Percentiles rank a stretch among this genome's conserved stretches.
Conservation (phyloP, 306 rosid species). For the Acacia melanoxylon region DNA sequence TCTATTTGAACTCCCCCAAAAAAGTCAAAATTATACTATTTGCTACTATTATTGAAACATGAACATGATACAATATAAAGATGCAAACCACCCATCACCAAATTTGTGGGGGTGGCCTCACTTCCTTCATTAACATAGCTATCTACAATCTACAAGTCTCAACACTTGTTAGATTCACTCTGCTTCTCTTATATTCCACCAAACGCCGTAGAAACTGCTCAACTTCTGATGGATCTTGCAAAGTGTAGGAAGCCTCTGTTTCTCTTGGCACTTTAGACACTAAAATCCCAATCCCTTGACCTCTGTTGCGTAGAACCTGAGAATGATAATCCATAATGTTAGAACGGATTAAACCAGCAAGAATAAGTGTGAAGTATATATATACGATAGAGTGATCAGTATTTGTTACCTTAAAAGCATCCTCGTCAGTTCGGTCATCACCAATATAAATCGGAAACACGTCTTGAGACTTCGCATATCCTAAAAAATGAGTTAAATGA, state of each 20-base stretch:
- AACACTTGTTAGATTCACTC: constrained; percentile 26
- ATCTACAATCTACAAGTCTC: constrained; percentile 33
- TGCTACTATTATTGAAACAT: background rate
- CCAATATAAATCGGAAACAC: constrained; percentile 88
- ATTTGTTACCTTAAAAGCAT: constrained; percentile 81
- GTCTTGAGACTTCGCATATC: constrained; percentile 65
- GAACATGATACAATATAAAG: background rate
- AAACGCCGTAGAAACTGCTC: constrained; percentile 74
- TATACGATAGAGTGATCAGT: background rate
- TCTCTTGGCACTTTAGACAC: constrained; percentile 84
- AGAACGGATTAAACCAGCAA: background rate
- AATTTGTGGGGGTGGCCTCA: background rate
- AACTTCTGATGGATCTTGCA: constrained; percentile 94
- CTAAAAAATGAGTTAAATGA: constrained; percentile 28
- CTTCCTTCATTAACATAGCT: background rate
- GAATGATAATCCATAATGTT: background rate
- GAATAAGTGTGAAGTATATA: background rate
- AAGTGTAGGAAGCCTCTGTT: constrained; percentile 78
- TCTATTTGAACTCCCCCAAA: background rate
- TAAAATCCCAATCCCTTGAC: constrained; percentile 87
- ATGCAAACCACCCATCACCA: background rate
- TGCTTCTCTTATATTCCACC: constrained; percentile 70
- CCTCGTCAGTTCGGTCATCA: constrained; percentile 93
- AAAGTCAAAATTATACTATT: constrained; percentile 6
- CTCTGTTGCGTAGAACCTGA: constrained; percentile 68